Conservation (phyloP, 2,329 filamentous ascomycete species). For the Phaeophleospora eucalypticola region DNA sequence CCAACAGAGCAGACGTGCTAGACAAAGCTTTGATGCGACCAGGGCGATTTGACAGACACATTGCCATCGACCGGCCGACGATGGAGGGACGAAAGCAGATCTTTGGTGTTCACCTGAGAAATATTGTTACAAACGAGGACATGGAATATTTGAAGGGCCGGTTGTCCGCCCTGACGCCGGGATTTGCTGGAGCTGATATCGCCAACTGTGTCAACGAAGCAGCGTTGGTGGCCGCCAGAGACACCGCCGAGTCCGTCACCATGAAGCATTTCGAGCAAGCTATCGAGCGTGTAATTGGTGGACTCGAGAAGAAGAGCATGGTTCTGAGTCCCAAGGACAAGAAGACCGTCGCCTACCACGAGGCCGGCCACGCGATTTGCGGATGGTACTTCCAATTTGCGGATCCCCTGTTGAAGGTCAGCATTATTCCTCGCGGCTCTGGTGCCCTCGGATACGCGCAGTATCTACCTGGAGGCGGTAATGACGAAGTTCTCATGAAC, state of each 20-base stretch:
- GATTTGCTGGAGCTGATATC: conserved; percentile 96
- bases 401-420: conserved; percentile 96
- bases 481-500: conserved; percentile 93
- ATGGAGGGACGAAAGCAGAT: conserved; percentile 97
- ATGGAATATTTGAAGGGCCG: conserved; percentile 82
- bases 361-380: conserved; percentile 96
- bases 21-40: conserved; percentile 96
- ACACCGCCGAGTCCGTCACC: conserved; percentile 71
- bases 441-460: conserved; percentile 94
- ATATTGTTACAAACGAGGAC: conserved; percentile 91
- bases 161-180: conserved; percentile 86
- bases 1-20: conserved; percentile 89
- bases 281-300: conserved; percentile 94
- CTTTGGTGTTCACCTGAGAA: conserved; percentile 88
- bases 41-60: conserved; percentile 94
- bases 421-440: conserved; percentile 93
- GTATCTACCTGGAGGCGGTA: conserved; percentile 85
- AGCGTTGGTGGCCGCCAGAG: conserved; percentile 85
- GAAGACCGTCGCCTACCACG: conserved; percentile 93
- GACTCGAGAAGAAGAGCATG: conserved; percentile 93
- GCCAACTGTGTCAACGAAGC: conserved; percentile 98
- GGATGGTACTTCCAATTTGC: conserved; percentile 96
- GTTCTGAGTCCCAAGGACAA: conserved; percentile 93
- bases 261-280: conserved; percentile 96
- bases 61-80: conserved; percentile 88